Evolutionary conservation across 768 basidiomycete species (phyloP).

Genomic region (Atractiella rhizophila): DNA sequence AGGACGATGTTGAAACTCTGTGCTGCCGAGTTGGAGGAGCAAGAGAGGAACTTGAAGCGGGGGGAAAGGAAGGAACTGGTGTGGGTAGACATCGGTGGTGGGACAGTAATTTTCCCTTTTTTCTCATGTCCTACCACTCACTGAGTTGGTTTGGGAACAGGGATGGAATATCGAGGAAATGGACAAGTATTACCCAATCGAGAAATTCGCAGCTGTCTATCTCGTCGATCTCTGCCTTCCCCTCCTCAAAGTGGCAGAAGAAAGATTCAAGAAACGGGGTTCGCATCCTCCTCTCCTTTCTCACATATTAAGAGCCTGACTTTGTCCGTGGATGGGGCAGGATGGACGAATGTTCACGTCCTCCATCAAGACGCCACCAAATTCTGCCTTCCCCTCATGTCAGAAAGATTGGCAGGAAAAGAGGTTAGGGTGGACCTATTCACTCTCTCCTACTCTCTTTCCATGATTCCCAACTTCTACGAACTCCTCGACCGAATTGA

Average conservation of each 20-base stretch:
- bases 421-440: slow-evolving; percentile 26
- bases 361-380: slow-evolving; percentile 45
- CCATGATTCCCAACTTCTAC: slow-evolving; percentile 18
- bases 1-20: slow-evolving; percentile 46
- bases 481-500: background rate
- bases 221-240: slow-evolving; percentile 44
- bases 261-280: slow-evolving; percentile 39
- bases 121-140: background rate
- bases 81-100: slow-evolving; percentile 58
- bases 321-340: no score
- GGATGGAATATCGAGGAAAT: slow-evolving; percentile 50
- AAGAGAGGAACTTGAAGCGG: slow-evolving; percentile 18
- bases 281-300: no score
- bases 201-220: slow-evolving; percentile 41
- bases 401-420: background rate
- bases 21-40: slow-evolving; percentile 34
- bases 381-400: slow-evolving; percentile 33
- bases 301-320: no score
- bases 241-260: slow-evolving; percentile 42
- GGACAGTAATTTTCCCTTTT: slow-evolving; percentile 25
- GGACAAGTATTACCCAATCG: slow-evolving; percentile 34
- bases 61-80: slow-evolving; percentile 30
- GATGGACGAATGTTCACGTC: slow-evolving; percentile 47
- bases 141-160: background rate
- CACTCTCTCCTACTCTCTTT: slow-evolving; percentile 27